These are phyloP conservation scores for Talaromyces atroroseus DNA, from an alignment of 2,329 filamentous ascomycete genomes.

Conservation along the genomic window DNA sequence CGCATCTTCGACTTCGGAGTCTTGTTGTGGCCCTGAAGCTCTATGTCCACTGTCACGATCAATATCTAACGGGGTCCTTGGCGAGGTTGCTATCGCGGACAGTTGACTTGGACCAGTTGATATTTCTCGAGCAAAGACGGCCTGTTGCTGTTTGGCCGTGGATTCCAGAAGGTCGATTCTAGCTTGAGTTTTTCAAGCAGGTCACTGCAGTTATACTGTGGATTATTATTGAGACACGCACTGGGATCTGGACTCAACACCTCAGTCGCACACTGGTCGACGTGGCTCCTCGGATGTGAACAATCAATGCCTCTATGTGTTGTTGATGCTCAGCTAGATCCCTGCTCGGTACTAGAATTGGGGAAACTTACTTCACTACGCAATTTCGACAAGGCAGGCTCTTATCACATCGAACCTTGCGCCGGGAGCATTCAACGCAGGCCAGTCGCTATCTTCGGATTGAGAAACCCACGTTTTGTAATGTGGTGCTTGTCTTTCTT, in stretches of 20 bases:
- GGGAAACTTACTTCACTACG: slow-evolving; percentile 2
- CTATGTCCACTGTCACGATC: neutral
- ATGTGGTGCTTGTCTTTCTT: too few species aligned
- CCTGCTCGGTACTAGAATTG: neutral
- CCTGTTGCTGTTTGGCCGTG: neutral
- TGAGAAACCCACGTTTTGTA: slow-evolving; percentile 5
- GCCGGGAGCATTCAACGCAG: too few species aligned
- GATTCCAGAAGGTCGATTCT: slow-evolving; percentile 2
- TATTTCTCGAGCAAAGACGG: neutral
- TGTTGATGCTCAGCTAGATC: neutral
- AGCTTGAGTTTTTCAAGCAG: neutral
- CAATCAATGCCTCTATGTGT: neutral
- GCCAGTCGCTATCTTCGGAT: too few species aligned
- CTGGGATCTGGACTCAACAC: neutral
- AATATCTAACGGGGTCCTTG: neutral
- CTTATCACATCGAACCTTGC: slow-evolving; percentile 11
- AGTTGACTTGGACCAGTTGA: slow-evolving; percentile 1
- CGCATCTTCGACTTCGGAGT: slow-evolving; percentile 33
- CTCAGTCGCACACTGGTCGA: neutral
- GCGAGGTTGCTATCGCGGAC: neutral
- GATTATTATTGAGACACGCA: neutral
- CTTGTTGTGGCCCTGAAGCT: neutral
- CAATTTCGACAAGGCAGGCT: slow-evolving; percentile 10
- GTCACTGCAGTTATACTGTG: neutral
- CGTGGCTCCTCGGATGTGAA: neutral